Evolutionary conservation across 2,329 filamentous ascomycete genomes (phyloP).

Genomic region (Furcasterigmium sp.): DNA sequence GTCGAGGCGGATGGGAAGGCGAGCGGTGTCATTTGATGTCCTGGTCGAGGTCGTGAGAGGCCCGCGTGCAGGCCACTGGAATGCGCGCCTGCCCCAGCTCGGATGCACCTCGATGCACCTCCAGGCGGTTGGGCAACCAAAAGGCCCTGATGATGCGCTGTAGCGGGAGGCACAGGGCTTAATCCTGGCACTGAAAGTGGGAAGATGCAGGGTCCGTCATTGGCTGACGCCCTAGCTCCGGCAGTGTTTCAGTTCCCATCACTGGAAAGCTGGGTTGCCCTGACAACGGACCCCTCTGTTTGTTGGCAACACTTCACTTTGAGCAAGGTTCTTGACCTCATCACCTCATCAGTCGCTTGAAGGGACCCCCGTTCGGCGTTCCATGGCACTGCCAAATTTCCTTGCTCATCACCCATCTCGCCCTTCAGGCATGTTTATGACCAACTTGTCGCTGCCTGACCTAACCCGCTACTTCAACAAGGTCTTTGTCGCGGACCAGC

Average conservation of each 20-base stretch:
- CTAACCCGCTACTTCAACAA: constrained; percentile 9
- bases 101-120: constrained; percentile 1
- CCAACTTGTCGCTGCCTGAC: background rate
- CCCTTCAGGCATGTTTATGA: background rate
- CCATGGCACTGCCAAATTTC: constrained; percentile 2
- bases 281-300: constrained; percentile 15
- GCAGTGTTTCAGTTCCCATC: background rate
- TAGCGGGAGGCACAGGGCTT: background rate
- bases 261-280: constrained; percentile 8
- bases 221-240: background rate
- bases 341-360: background rate
- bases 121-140: background rate
- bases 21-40: constrained; percentile 1
- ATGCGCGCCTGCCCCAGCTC: constrained; percentile 7
- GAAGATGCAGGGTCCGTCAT: background rate
- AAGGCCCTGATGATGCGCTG: background rate
- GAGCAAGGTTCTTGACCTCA: constrained; percentile 1
- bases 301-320: too few relatives aligned
- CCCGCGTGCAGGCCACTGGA: constrained; percentile 8
- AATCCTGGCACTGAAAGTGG: background rate
- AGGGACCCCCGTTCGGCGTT: background rate
- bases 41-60: background rate
- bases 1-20: background rate
- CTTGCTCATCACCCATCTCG: background rate
- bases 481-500: constrained; percentile 11